A percentile compares a stretch with the other conserved stretches of the same genome.
phyloP scores from a whole-genome alignment of 192 early-diverging fungal genomes.

The Entomortierella parvispora region DNA sequence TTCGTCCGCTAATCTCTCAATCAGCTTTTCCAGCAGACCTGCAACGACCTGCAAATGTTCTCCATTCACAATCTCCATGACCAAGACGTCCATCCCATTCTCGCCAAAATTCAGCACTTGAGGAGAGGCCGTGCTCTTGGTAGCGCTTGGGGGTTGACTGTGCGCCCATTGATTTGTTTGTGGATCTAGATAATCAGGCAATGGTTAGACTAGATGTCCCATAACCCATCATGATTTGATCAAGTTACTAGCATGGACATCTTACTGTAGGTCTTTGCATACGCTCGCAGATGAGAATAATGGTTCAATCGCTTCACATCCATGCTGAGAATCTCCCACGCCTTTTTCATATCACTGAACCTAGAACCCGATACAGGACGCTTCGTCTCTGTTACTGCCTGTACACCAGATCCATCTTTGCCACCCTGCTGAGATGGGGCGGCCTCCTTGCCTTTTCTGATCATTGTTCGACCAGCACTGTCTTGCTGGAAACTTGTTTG shows the following conservation, averaged over 20 bases:
- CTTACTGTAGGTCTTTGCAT: conserved; percentile 36
- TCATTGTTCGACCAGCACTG: no score
- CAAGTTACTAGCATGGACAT: neutral
- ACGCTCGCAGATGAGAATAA: conserved; percentile 34
- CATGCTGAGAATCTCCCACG: conserved; percentile 50
- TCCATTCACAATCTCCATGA: conserved; percentile 65
- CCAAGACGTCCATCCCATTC: conserved; percentile 64
- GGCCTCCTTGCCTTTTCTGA: no score
- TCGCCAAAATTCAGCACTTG: conserved; percentile 60
- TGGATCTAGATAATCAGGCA: neutral
- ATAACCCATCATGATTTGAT: no score
- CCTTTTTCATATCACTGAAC: conserved; percentile 34
- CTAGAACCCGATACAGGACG: conserved; percentile 10
- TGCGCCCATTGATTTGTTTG: conserved; percentile 39
- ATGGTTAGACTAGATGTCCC: neutral
- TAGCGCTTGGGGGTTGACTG: conserved; percentile 35
- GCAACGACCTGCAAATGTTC: conserved; percentile 67
- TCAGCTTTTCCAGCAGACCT: conserved; percentile 71
- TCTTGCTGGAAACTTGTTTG: no score
- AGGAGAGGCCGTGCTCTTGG: conserved; percentile 23
- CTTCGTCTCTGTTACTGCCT: no score
- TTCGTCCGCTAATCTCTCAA: conserved; percentile 71
- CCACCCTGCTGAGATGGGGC: no score
- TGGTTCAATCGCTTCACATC: conserved; percentile 39
- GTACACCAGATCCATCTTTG: no score